A percentile compares a stretch with the other conserved stretches of the same genome.
These are phyloP conservation scores for Acidiella bohemica DNA, from an alignment of 495 filamentous ascomycete genomes.

Conservation along the genomic window DNA sequence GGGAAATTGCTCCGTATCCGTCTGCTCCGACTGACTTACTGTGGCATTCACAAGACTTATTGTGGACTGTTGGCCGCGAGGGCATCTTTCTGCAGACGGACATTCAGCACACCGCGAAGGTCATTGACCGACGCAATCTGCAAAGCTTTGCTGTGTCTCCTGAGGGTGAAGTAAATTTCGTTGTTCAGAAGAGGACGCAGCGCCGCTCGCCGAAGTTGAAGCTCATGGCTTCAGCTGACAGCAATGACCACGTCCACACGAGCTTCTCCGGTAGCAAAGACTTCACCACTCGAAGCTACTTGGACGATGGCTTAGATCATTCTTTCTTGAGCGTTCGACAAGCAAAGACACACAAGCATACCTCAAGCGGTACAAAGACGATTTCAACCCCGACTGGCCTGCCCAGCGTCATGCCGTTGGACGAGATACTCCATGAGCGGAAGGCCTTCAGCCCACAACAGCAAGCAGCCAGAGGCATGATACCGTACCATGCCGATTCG, in stretches of 20 bases:
- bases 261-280: too few relatives aligned
- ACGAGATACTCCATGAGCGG: conserved; percentile 24
- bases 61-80: conserved; percentile 83
- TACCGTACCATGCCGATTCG: conserved; percentile 18
- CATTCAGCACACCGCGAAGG: conserved; percentile 63
- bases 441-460: conserved; percentile 32
- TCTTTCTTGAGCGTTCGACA: conserved; percentile 28
- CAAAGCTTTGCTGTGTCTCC: conserved; percentile 50
- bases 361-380: neutral
- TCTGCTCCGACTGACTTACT: conserved; percentile 60
- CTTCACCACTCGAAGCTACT: conserved; percentile 27
- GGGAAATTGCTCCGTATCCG: conserved; percentile 67
- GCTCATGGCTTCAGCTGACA: conserved; percentile 1
- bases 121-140: conserved; percentile 57
- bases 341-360: conserved; percentile 12
- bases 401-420: conserved; percentile 19
- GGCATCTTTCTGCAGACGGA: conserved; percentile 81
- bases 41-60: conserved; percentile 79
- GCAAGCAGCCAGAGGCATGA: conserved; percentile 19
- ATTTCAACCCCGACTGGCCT: neutral
- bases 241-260: neutral
- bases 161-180: conserved; percentile 43
- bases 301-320: conserved; percentile 35
- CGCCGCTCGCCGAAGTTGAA: conserved; percentile 20
- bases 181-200: conserved; percentile 36